phyloP scores from a whole-genome alignment of 164 flowering plant genomes.

The Vitis vinifera region DNA sequence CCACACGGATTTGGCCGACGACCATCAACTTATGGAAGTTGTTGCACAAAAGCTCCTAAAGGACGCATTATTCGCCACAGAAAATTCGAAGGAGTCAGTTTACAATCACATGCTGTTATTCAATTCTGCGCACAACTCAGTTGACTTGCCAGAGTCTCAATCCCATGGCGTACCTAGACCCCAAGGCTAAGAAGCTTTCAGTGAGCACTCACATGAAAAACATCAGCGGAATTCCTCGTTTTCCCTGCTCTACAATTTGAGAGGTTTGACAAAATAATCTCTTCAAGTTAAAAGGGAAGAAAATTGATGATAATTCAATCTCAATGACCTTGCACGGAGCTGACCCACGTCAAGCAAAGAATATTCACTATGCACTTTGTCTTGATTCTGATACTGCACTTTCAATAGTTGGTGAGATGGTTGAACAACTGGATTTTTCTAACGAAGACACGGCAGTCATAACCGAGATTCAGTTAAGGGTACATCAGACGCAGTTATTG shows the following conservation, averaged over 20 bases:
- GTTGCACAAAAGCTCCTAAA: slow-evolving; percentile 58
- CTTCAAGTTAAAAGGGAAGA: slow-evolving; percentile 56
- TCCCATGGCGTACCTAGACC: slow-evolving; percentile 51
- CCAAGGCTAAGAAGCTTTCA: slow-evolving; percentile 27
- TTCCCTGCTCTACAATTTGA: slow-evolving; percentile 34
- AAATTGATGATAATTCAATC: slow-evolving; percentile 43
- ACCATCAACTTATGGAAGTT: too few species aligned
- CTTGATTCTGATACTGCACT: slow-evolving; percentile 61
- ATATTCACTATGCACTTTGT: slow-evolving; percentile 61
- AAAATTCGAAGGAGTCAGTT: slow-evolving; percentile 24
- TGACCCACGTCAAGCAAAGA: slow-evolving; percentile 38
- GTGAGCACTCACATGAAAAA: slow-evolving; percentile 20
- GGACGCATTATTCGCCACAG: slow-evolving; percentile 57
- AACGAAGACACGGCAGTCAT: slow-evolving; percentile 49
- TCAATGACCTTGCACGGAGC: slow-evolving; percentile 55
- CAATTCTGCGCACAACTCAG: slow-evolving; percentile 10
- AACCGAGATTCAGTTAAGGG: slow-evolving; percentile 20
- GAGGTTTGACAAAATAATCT: slow-evolving; percentile 36
- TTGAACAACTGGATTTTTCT: slow-evolving; percentile 58
- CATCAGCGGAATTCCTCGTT: slow-evolving; percentile 19
- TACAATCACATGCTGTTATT: slow-evolving; percentile 26
- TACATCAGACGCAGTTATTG: slow-evolving; percentile 11
- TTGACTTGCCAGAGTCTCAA: slow-evolving; percentile 21
- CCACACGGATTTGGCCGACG: too few species aligned
- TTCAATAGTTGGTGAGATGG: slow-evolving; percentile 77